Base-by-base conservation (phyloP, 257 asterid genomes). In the Solanum peruvianum region DNA sequence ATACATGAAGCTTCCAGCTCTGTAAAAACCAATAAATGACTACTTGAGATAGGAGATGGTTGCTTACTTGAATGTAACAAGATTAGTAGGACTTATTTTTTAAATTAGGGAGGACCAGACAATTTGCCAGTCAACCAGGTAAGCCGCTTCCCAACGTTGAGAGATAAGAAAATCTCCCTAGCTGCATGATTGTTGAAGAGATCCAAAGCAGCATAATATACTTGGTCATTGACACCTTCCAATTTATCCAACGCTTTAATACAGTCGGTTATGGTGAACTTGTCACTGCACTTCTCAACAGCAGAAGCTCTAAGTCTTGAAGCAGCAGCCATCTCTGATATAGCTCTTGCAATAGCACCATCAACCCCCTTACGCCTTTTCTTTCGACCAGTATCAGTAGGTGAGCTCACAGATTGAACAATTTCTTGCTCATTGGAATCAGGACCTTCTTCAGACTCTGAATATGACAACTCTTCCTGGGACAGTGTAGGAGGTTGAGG, bases 321-420 rank as follows among this genome's bases (percentile, higher is more conserved):
- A 85, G 98, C 93, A 67, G 96, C 90, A 56, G 98, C 97, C 95
- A 95, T 95, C 90, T 95, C 96, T 87, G 91, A 66, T 87, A 94
- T 93, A 83, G 95, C 98, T 82, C 89, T 90, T 31, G 97, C 98
- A 88, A 95, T 91, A 83, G 91, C 91, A 89, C 89, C 93, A 86
- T 94, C 97, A 49, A 92, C 88, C 87, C 98, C 96, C 87, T 87
- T 91, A 3, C 97, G 94, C 56, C 95, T 93, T 90, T 97, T 92
- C 91, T 94, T 95, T 73, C 91, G 95, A 77, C 86, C 82, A 56
- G 77, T 49, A 85, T 92, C 92, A 31, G 81, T 86, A 13, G 91
- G 88, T 83, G 90, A 39, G 86, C 13, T 39, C 31, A 39, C 84
- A 20, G 86, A 37, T 37, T 86, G 89, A 71, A 60, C 56, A n/a